These are phyloP conservation scores for Alternaria sp. DNA, from an alignment of 2,329 filamentous ascomycete genomes.

Conservation along the genomic window DNA sequence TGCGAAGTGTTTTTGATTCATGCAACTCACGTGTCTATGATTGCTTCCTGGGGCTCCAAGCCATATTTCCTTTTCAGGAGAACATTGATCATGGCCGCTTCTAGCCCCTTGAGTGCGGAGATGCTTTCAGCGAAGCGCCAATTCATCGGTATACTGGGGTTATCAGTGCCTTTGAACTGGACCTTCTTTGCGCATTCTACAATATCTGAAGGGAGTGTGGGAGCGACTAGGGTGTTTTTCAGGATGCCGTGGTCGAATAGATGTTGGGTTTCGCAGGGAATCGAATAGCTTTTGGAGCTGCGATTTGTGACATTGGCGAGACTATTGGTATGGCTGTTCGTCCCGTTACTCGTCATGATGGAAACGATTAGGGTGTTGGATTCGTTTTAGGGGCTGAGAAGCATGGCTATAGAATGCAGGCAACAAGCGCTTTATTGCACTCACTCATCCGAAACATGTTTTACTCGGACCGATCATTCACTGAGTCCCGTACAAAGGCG, in stretches of 20 bases:
- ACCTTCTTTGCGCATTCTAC: conserved; percentile 49
- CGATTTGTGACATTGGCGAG: conserved; percentile 20
- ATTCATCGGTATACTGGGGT: conserved; percentile 62
- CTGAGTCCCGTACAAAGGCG: conserved; percentile 1
- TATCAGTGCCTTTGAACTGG: conserved; percentile 55
- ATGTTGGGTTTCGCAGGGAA: conserved; percentile 37
- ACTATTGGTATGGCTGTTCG: conserved; percentile 10
- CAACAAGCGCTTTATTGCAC: not conserved
- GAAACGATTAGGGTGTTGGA: not conserved
- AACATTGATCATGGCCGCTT: conserved; percentile 58
- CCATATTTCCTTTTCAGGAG: conserved; percentile 59
- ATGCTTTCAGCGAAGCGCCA: conserved; percentile 66
- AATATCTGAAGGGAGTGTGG: conserved; percentile 50
- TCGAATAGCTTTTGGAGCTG: conserved; percentile 33
- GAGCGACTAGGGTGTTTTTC: conserved; percentile 53
- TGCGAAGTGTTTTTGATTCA: conserved; percentile 18
- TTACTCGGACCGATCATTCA: not conserved
- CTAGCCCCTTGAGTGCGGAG: conserved; percentile 59
- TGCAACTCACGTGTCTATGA: conserved; percentile 56
- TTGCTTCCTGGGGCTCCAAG: conserved; percentile 50
- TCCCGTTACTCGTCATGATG: not conserved
- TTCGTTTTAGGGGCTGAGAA: not conserved
- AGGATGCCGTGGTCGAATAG: conserved; percentile 54
- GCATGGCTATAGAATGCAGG: not conserved
- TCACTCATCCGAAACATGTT: not conserved